Percentiles rank a stretch among this genome's conserved stretches.
These are phyloP conservation scores for Colletotrichum coccodes DNA, from an alignment of 2,329 filamentous ascomycete genomes.

Conservation along the genomic window DNA sequence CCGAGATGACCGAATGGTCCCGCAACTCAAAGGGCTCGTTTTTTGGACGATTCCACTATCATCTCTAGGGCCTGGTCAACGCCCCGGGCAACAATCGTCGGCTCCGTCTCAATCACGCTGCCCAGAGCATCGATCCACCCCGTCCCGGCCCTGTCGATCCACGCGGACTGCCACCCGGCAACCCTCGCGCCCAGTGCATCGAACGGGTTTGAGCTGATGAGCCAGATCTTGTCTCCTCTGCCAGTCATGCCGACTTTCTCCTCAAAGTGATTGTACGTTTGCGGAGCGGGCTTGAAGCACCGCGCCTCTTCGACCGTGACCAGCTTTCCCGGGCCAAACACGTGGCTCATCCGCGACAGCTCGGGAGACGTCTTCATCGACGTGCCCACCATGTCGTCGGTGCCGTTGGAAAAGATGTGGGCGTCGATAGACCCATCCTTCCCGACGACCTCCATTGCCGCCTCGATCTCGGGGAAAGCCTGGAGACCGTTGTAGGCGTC, in stretches of 20 bases:
- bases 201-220: conserved; percentile 79
- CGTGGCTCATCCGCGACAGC: conserved; percentile 55
- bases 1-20: not conserved
- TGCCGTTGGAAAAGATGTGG: conserved; percentile 79
- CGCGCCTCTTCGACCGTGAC: conserved; percentile 69
- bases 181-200: conserved; percentile 73
- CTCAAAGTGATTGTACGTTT: conserved; percentile 70
- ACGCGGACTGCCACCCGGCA: conserved; percentile 71
- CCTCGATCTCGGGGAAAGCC: conserved; percentile 71
- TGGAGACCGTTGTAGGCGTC: conserved; percentile 71
- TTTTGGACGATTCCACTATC: conserved; percentile 37
- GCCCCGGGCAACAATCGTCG: conserved; percentile 63
- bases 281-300: conserved; percentile 73
- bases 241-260: conserved; percentile 57
- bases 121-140: conserved; percentile 75
- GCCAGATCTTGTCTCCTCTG: conserved; percentile 66
- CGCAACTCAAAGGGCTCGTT: not conserved
- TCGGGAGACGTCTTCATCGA: conserved; percentile 68
- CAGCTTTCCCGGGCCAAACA: conserved; percentile 57
- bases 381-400: conserved; percentile 67
- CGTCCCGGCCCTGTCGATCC: conserved; percentile 70
- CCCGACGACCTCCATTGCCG: conserved; percentile 60
- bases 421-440: conserved; percentile 54
- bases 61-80: conserved; percentile 66
- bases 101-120: conserved; percentile 53